Conservation (phyloP, 768 basidiomycete genomes). For the Fomitopsis pulvina region DNA sequence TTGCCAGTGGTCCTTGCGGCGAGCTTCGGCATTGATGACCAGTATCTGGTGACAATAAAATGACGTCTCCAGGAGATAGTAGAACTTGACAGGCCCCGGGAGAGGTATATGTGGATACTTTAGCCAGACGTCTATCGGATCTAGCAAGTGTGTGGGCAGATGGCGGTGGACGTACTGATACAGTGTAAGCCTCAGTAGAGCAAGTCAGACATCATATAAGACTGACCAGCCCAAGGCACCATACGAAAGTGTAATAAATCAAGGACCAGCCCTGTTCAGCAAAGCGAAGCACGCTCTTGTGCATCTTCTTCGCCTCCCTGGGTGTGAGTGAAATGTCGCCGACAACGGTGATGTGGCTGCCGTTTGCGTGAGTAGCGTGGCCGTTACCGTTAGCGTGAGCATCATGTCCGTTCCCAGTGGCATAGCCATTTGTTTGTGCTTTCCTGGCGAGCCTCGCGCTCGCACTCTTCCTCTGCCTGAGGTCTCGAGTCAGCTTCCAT, state of each 20-base stretch:
- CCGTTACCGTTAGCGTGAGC: slow-evolving; percentile 30
- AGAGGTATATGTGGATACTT: slow-evolving; percentile 80
- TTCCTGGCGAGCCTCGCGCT: slow-evolving; percentile 16
- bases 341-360: slow-evolving; percentile 11
- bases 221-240: slow-evolving; percentile 78
- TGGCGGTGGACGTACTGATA: slow-evolving; percentile 73
- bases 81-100: slow-evolving; percentile 79
- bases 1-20: slow-evolving; percentile 88
- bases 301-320: slow-evolving; percentile 54
- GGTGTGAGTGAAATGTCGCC: slow-evolving; percentile 17
- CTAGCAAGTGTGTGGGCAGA: slow-evolving; percentile 58
- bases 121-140: slow-evolving; percentile 65
- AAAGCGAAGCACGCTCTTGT: slow-evolving; percentile 76
- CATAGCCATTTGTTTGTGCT: slow-evolving; percentile 27
- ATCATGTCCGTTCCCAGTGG: slow-evolving; percentile 31
- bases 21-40: slow-evolving; percentile 88
- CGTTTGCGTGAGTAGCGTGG: slow-evolving; percentile 8
- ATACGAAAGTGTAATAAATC: slow-evolving; percentile 73
- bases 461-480: slow-evolving; percentile 22
- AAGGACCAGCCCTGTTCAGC: slow-evolving; percentile 94
- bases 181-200: slow-evolving; percentile 3
- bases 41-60: slow-evolving; percentile 92
- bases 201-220: slow-evolving; percentile 9
- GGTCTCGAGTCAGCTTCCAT: slow-evolving; percentile 61
- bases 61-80: slow-evolving; percentile 79